Percentiles rank a stretch among this genome's conserved stretches.
phyloP scores from a whole-genome alignment of 495 filamentous ascomycete species.

The Aspergillus homomorphus region DNA sequence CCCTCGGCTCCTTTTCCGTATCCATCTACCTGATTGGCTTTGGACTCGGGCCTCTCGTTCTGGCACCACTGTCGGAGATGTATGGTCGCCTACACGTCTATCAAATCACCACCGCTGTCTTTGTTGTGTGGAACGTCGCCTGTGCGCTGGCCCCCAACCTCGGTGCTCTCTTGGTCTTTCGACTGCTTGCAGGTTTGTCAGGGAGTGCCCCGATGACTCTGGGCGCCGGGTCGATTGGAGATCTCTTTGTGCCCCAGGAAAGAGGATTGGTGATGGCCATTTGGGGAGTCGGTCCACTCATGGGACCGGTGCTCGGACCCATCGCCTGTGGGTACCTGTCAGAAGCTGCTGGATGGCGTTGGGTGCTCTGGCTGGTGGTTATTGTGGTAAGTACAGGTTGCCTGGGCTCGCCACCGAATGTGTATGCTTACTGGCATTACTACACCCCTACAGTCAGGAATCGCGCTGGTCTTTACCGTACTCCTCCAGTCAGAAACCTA shows the following conservation, averaged over 20 bases:
- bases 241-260: conserved; percentile 39
- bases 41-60: neutral
- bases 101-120: neutral
- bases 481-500: conserved; percentile 45
- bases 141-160: neutral
- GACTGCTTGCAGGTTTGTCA: neutral
- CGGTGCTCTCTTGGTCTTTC: neutral
- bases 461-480: neutral
- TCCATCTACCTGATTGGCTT: conserved; percentile 3
- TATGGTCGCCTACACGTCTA: neutral
- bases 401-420: too few relatives aligned
- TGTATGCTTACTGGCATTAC: neutral
- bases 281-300: conserved; percentile 54
- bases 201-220: neutral
- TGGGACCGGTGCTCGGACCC: conserved; percentile 53
- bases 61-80: neutral
- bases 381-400: conserved; percentile 38
- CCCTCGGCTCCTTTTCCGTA: neutral
- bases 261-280: conserved; percentile 43
- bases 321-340: conserved; percentile 50
- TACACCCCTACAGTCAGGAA: neutral
- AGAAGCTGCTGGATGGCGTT: conserved; percentile 38
- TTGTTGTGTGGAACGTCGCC: neutral
- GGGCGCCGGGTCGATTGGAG: conserved; percentile 12
- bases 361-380: conserved; percentile 52